Base-by-base conservation (phyloP, 1,139 yeast species). In the Candida smagusa region DNA sequence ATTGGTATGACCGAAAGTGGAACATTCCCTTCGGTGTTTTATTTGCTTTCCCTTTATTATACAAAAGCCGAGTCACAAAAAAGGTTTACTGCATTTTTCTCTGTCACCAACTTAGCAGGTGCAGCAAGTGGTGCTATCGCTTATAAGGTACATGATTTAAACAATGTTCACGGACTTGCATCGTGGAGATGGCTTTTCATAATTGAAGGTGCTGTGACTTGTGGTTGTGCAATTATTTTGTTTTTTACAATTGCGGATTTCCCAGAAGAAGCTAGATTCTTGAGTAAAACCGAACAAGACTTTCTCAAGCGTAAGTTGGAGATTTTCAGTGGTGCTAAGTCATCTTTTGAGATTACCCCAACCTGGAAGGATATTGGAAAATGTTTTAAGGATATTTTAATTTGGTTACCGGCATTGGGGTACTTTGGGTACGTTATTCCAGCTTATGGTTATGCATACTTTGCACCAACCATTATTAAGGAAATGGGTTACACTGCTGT, bases 131-230 rank as follows among this genome's bases (percentile, higher is more conserved):
- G 72, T 32, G 68, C 71, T 8, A 66, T 69, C 47, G 74, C 74
- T 1, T 69, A 62, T 38, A 63, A 60, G 39, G 66, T 70, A 35
- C 48, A 63, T 38, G 73, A 63, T 29, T 56, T 70, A 43, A 61
- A 68, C 42, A 68, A 69, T 6, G 56, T 40, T 6, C 59, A 56
- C 34, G 74, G 73, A 3, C 49, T 73, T 28, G 50, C 58, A 12
- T 67, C 84, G n/a, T 84, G 90, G 92, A 71, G 79, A 58, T 84
- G 87, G 84, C 68, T 84, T 42, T 84, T 79, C 57, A 74, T 84
- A 45, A 73, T 84, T 45, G 92, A 84, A 55, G 92, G 92, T 39
- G 66, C 80, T 5, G 65, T 82, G 49, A 85, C 95, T 22, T 73
- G 75, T 30, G 82, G 81, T 24, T 69, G 75, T 42, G 75, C 77